phyloP scores from a whole-genome alignment of 1,284 basidiomycete genomes.

The Pseudozyma thailandica region DNA sequence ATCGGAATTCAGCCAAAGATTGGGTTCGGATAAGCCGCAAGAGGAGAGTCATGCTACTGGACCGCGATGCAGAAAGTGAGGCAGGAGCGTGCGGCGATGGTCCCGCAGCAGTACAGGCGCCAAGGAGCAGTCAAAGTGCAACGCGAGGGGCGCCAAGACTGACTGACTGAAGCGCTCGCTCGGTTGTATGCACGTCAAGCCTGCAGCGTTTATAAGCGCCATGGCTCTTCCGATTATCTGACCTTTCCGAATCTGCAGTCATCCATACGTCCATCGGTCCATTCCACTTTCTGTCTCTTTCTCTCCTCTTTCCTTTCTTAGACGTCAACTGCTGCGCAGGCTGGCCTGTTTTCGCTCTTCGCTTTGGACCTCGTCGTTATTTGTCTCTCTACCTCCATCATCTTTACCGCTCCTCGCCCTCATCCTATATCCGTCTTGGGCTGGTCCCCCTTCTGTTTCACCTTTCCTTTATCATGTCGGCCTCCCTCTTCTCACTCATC shows the following conservation, averaged over 20 bases:
- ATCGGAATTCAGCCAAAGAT: too few relatives aligned
- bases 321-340: slow-evolving; percentile 1
- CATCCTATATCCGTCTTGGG: slow-evolving; percentile 13
- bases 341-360: slow-evolving; percentile 4
- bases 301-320: not conserved
- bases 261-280: not conserved
- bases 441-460: slow-evolving; percentile 15
- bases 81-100: too few relatives aligned
- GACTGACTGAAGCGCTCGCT: not conserved
- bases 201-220: slow-evolving; percentile 11
- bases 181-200: slow-evolving; percentile 22
- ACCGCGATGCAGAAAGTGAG: too few relatives aligned
- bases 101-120: too few relatives aligned
- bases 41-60: too few relatives aligned
- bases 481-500: slow-evolving; percentile 26
- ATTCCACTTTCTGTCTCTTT: not conserved
- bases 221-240: slow-evolving; percentile 2
- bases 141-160: not conserved
- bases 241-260: slow-evolving; percentile 12
- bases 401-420: slow-evolving; percentile 9
- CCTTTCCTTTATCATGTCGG: slow-evolving; percentile 5
- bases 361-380: slow-evolving; percentile 3
- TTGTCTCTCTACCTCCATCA: slow-evolving; percentile 19
- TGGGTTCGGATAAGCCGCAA: too few relatives aligned
- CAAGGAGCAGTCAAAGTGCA: too few relatives aligned